These are phyloP conservation scores for Aspergillus sp. DNA, from an alignment of 2,329 filamentous ascomycete species.

Conservation along the genomic window DNA sequence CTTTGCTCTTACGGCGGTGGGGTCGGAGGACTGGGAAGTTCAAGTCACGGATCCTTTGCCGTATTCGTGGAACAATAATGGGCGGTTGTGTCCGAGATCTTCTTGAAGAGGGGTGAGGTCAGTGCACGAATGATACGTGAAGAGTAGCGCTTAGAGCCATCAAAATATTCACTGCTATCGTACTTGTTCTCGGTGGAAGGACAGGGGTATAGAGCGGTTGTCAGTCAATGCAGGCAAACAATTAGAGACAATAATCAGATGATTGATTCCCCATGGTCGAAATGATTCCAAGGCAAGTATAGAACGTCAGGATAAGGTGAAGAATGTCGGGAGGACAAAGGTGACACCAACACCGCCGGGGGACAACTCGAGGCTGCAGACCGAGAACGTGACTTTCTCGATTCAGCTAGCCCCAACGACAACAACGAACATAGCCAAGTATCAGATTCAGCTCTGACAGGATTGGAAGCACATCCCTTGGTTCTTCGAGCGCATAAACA, in stretches of 20 bases:
- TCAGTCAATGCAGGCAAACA: neutral
- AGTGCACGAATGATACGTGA: neutral
- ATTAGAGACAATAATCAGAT: too few species aligned
- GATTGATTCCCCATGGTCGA: too few species aligned
- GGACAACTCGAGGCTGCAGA: neutral
- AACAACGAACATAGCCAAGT: neutral
- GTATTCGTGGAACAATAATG: conserved; percentile 25
- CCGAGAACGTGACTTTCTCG: neutral
- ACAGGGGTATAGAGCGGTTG: too few species aligned
- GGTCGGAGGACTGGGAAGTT: conserved; percentile 28
- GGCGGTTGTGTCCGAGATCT: conserved; percentile 17
- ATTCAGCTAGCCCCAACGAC: neutral
- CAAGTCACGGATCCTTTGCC: conserved; percentile 18
- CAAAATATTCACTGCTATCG: too few species aligned
- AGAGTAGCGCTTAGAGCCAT: too few species aligned
- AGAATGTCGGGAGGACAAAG: neutral
- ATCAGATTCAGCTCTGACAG: neutral
- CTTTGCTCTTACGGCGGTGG: conserved; percentile 25
- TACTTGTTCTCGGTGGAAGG: too few species aligned
- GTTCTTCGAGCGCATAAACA: too few species aligned
- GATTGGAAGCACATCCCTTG: too few species aligned
- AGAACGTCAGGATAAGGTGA: neutral
- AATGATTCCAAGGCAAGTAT: too few species aligned
- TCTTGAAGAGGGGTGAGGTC: neutral
- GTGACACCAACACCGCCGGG: neutral